phyloP scores from a whole-genome alignment of 257 asterid genomes.

The Capsicum chinense region DNA sequence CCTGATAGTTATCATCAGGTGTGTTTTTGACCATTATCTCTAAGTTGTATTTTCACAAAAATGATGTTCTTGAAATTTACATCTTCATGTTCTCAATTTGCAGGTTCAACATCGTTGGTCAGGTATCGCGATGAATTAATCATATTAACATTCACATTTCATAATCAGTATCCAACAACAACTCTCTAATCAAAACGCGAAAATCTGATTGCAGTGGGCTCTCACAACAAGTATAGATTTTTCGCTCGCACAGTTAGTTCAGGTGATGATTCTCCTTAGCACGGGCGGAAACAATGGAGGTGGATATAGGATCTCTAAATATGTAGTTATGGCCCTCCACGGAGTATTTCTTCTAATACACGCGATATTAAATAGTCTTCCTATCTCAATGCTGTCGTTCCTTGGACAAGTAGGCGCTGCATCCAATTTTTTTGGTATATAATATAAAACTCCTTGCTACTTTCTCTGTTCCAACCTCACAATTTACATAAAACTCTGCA shows the following conservation, averaged over 20 bases:
- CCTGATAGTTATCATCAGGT: too few species aligned
- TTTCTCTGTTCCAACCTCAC: too few species aligned
- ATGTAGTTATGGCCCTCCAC: conserved; percentile 70
- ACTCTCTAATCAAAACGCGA: neutral
- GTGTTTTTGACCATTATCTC: too few species aligned
- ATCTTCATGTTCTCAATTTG: neutral
- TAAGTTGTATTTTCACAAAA: neutral
- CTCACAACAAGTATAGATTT: conserved; percentile 86
- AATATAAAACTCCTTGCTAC: neutral
- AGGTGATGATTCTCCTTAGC: conserved; percentile 84
- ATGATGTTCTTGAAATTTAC: neutral
- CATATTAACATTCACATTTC: neutral
- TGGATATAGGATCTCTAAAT: conserved; percentile 82
- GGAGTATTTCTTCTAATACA: conserved; percentile 72
- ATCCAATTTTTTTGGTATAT: conserved; percentile 80
- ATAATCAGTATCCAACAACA: neutral
- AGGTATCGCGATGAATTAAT: neutral
- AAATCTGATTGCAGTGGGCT: conserved; percentile 80
- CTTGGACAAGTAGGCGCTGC: conserved; percentile 93
- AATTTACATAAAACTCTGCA: too few species aligned
- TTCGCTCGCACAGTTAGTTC: conserved; percentile 88
- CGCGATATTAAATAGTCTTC: conserved; percentile 78
- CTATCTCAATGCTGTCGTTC: conserved; percentile 76
- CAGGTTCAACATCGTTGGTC: neutral
- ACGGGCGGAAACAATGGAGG: conserved; percentile 90